Evolutionary conservation across 2,329 filamentous ascomycete genomes (phyloP), one percentile per base, ranked within the genome.

Genomic region (Fusarium sp.): DNA sequence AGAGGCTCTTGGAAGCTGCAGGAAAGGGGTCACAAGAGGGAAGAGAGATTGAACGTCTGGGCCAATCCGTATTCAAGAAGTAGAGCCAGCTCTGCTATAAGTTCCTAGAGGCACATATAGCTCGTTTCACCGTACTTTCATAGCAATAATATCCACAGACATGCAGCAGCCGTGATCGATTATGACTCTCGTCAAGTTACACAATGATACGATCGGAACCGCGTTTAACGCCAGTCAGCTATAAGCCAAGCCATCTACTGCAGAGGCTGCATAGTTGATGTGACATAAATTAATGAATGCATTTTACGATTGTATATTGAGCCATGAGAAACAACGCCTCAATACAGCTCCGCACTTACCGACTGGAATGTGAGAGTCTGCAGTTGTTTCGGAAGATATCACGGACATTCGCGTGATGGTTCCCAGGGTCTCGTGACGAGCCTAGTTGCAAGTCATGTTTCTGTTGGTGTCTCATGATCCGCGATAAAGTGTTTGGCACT

Each of bases 11-110:
- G 74, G 89, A 89, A 65, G 94, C 92, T 74, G 95, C 94, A 22
- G 92, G 90, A 11, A 90, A 90, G 59, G 89, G 87, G 39, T 91
- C 92, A 59, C 84, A 88, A 28, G 90, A 92, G 72, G 90, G 87
- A 5, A 83, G 90, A 71, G 96, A 98, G 82, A 94, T 98, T 82
- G 95, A 98, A 84, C 89, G 93, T 77, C 85, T 98, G 58, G 89
- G 89, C 75, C 88, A 93, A 72, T 88, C 84, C 18, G 86, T 85
- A 28, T 89, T 91, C 77, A 90, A 85, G 83, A 82, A 79, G 74
- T 79, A 75, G 73, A 59, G 24, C 20, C 26, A 61, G 41, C 24
- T 41, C 35, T 61, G 59, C 38, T 61, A 22, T 68, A 62, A 70
- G 65, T 74, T 57, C 26, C 47, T 55, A 58, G 54, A 72, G 59